Percentiles rank a stretch among this genome's conserved stretches.
Conservation (phyloP, 1,284 basidiomycete species). For the Irpex rosettiformis region DNA sequence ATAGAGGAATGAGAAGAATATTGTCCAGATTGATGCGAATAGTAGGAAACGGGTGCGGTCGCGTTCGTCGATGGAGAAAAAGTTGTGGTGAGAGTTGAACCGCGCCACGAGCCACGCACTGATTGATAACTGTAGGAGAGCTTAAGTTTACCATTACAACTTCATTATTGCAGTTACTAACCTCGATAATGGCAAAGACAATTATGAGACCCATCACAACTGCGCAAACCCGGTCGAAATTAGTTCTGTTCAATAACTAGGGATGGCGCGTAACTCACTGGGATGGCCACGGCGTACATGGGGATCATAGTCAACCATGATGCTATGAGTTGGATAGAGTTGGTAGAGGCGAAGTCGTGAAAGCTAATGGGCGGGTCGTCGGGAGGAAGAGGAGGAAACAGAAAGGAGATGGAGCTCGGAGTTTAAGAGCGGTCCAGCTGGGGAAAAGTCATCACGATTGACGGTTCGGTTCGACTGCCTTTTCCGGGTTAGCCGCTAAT, state of each 20-base stretch:
- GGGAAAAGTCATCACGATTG: background rate
- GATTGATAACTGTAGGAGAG: constrained; percentile 51
- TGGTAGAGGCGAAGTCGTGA: background rate
- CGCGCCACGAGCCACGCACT: constrained; percentile 64
- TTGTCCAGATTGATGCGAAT: constrained; percentile 69
- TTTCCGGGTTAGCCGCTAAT: background rate
- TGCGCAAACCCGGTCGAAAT: constrained; percentile 18
- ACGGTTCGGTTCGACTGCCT: background rate
- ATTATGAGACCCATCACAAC: constrained; percentile 53
- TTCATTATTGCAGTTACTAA: constrained; percentile 20
- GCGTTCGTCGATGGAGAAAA: constrained; percentile 43
- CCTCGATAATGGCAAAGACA: constrained; percentile 58
- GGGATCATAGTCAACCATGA: constrained; percentile 36
- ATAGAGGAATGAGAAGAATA: constrained; percentile 50
- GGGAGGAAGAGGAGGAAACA: background rate
- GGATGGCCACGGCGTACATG: constrained; percentile 49
- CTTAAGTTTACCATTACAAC: background rate
- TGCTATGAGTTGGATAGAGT: background rate
- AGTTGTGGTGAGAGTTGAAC: constrained; percentile 56
- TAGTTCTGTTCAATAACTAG: constrained; percentile 5
- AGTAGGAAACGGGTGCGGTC: constrained; percentile 64
- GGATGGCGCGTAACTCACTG: constrained; percentile 33
- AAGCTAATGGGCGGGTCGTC: constrained; percentile 12
- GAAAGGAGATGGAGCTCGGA: background rate
- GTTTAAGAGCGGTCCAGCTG: background rate